Conservation (phyloP, 768 basidiomycete species). For the Tulasnella sp. region DNA sequence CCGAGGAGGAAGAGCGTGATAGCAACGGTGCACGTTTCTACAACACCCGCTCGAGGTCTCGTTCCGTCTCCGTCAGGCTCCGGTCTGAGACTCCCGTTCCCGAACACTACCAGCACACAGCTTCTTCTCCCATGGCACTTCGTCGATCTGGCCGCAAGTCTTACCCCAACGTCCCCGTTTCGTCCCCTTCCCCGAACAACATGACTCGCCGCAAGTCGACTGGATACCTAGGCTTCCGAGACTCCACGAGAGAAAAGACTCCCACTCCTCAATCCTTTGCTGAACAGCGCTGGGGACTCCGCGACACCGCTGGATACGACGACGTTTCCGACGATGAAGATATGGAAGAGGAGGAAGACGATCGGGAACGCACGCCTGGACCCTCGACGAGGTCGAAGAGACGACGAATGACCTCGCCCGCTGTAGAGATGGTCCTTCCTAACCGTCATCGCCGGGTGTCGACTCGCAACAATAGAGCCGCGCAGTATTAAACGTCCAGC, state of each 20-base stretch:
- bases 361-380: background rate
- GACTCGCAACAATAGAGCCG: background rate
- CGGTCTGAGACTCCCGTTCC: background rate
- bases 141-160: background rate
- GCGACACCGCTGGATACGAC: background rate
- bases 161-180: background rate
- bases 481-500: background rate
- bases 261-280: background rate
- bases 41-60: conserved; percentile 2
- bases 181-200: background rate
- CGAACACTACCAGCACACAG: background rate
- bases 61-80: background rate
- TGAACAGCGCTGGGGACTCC: background rate
- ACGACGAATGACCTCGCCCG: background rate
- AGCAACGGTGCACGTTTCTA: background rate
- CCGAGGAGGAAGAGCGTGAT: background rate
- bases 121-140: background rate
- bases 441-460: background rate
- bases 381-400: background rate
- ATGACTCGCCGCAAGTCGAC: background rate
- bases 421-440: background rate
- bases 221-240: background rate
- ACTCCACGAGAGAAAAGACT: background rate
- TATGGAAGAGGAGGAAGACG: background rate
- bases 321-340: background rate